Evolutionary conservation across 805 yeast species (phyloP).

Genomic region (Metschnikowia bowlesiae): DNA sequence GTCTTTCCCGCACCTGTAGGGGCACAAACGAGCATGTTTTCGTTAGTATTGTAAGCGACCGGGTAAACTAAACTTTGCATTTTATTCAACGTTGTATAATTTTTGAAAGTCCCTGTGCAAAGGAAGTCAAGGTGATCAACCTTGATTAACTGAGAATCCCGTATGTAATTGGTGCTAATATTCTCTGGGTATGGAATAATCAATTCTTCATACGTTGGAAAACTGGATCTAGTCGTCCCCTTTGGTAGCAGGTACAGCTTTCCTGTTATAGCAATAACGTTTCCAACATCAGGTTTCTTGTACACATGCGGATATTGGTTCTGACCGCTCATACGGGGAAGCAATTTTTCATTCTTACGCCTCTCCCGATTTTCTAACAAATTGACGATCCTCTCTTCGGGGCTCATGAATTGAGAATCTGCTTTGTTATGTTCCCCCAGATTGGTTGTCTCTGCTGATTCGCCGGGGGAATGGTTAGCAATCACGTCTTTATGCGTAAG

Average conservation of each 20-base stretch:
- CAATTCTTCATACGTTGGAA: constrained; percentile 71
- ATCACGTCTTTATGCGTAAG: constrained; percentile 38
- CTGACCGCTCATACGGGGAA: constrained; percentile 36
- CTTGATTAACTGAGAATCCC: constrained; percentile 46
- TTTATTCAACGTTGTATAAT: constrained; percentile 71
- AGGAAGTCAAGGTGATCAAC: constrained; percentile 65
- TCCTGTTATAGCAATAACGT: constrained; percentile 69
- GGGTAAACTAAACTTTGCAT: constrained; percentile 91
- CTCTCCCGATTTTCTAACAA: constrained; percentile 46
- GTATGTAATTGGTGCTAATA: constrained; percentile 38
- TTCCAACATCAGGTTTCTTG: constrained; percentile 56
- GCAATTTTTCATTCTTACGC: constrained; percentile 47
- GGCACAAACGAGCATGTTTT: constrained; percentile 60
- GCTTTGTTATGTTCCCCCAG: constrained; percentile 6
- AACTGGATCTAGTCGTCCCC: constrained; percentile 68
- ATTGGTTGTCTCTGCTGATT: constrained; percentile 3
- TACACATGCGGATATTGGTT: constrained; percentile 83
- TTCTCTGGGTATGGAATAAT: constrained; percentile 71
- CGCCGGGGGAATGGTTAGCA: constrained; percentile 3
- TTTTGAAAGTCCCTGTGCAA: constrained; percentile 80
- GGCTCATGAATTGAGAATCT: constrained; percentile 37
- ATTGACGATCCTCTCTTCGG: constrained; percentile 52
- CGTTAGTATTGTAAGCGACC: constrained; percentile 88
- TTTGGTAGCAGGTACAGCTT: constrained; percentile 73
- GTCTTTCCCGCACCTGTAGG: constrained; percentile 22